Evolutionary conservation across 441 rosid genomes (phyloP).

Genomic region (Flueggea neowawraea): DNA sequence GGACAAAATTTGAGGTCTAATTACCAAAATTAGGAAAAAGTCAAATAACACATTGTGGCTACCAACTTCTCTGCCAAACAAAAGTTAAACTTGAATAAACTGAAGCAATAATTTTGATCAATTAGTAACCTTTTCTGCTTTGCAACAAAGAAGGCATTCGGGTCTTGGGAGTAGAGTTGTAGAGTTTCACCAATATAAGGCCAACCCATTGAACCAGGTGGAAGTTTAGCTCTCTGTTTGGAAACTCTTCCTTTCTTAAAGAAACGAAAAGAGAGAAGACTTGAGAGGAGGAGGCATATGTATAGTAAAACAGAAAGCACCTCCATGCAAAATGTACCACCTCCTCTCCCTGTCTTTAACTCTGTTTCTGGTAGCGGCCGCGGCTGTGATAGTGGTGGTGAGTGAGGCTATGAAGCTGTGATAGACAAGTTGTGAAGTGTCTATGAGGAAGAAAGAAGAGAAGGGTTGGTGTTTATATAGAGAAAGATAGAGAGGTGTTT

Average conservation of each 20-base stretch:
- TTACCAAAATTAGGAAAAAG: too few species aligned
- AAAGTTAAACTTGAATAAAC: too few species aligned
- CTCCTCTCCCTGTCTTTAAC: background rate
- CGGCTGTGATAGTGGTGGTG: background rate
- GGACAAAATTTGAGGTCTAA: too few species aligned
- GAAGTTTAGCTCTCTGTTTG: conserved; percentile 38
- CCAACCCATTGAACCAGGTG: conserved; percentile 95
- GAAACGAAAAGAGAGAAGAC: conserved; percentile 27
- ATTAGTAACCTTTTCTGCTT: conserved; percentile 57
- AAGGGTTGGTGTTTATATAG: conserved; percentile 26
- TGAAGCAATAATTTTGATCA: too few species aligned
- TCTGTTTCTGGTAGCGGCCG: background rate
- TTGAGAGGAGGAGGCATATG: conserved; percentile 30
- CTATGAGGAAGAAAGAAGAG: background rate
- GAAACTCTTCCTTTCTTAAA: conserved; percentile 10
- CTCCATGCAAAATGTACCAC: conserved; percentile 29
- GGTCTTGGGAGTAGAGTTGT: conserved; percentile 82
- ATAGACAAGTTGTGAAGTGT: background rate
- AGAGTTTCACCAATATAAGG: conserved; percentile 85
- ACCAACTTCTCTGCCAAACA: too few species aligned
- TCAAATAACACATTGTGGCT: too few species aligned
- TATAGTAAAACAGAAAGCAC: conserved; percentile 13
- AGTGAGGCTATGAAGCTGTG: conserved; percentile 2
- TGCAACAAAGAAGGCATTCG: conserved; percentile 64
- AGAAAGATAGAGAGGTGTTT: background rate